Evolutionary conservation across 306 rosid genomes (phyloP).

Genomic region (Trifolium subterraneum): DNA sequence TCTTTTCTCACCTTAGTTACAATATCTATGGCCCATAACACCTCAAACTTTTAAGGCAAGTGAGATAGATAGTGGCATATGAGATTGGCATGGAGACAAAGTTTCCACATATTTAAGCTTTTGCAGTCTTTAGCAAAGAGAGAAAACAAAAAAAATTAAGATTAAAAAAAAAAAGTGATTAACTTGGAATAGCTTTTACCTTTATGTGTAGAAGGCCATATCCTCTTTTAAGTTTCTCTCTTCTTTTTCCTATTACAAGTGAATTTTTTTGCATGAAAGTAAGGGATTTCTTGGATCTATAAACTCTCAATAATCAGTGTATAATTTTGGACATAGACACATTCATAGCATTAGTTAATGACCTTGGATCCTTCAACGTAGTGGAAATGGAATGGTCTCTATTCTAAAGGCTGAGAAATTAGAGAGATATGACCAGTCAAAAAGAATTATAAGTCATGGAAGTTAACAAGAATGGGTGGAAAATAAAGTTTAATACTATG

Average conservation of each 20-base stretch:
- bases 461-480: constrained; percentile 52
- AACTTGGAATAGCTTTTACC: constrained; percentile 41
- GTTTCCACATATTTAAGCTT: constrained; percentile 79
- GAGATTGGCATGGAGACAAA: constrained; percentile 74
- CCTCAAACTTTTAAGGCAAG: constrained; percentile 49
- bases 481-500: constrained; percentile 13
- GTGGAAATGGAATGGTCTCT: constrained; percentile 36
- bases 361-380: constrained; percentile 59
- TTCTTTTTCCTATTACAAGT: constrained; percentile 48
- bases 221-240: constrained; percentile 50
- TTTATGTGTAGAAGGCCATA: constrained; percentile 46
- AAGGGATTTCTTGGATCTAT: constrained; percentile 88
- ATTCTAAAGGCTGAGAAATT: constrained; percentile 39
- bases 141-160: constrained; percentile 41
- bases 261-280: constrained; percentile 76
- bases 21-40: constrained; percentile 35
- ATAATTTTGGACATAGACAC: constrained; percentile 55
- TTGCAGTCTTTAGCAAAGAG: constrained; percentile 71
- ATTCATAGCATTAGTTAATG: constrained; percentile 39
- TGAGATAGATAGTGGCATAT: constrained; percentile 46
- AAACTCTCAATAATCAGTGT: constrained; percentile 66
- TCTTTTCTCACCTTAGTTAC: constrained; percentile 26
- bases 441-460: constrained; percentile 56
- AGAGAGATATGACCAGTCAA: constrained; percentile 77
- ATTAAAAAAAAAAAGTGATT: constrained; percentile 37